Conservation (phyloP, 352 stramenopile species). For the Globisporangium nunn region DNA sequence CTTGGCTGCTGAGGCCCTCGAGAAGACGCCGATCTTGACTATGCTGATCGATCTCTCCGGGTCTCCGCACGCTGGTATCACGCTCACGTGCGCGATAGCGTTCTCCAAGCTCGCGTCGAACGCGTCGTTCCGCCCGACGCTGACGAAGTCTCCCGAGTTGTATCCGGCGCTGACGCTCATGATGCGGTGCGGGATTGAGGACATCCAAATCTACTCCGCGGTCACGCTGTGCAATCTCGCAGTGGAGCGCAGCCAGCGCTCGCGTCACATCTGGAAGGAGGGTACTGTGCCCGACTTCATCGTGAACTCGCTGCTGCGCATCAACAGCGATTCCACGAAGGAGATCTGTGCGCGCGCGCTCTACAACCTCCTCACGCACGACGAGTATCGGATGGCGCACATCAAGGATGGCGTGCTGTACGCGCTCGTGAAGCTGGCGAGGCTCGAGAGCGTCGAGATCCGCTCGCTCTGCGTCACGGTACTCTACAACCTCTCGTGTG, state of each 20-base stretch:
- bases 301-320: slow-evolving; percentile 82
- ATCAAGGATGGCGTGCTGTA: slow-evolving; percentile 86
- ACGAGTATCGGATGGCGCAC: slow-evolving; percentile 69
- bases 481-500: slow-evolving; percentile 82
- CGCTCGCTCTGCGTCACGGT: slow-evolving; percentile 69
- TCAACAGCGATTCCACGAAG: slow-evolving; percentile 87
- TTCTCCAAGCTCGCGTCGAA: slow-evolving; percentile 73
- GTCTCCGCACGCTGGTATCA: slow-evolving; percentile 54
- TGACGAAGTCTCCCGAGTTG: slow-evolving; percentile 64
- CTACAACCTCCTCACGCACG: slow-evolving; percentile 83
- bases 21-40: slow-evolving; percentile 60
- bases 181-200: slow-evolving; percentile 84
- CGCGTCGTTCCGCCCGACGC: slow-evolving; percentile 34
- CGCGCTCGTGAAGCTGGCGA: slow-evolving; percentile 80
- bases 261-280: slow-evolving; percentile 79
- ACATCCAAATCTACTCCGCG: slow-evolving; percentile 88
- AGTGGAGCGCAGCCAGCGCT: slow-evolving; percentile 51
- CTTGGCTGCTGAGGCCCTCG: slow-evolving; percentile 51
- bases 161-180: slow-evolving; percentile 78
- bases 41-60: slow-evolving; percentile 78
- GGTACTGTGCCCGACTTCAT: slow-evolving; percentile 85
- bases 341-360: slow-evolving; percentile 80
- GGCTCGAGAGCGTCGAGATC: slow-evolving; percentile 79
- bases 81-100: slow-evolving; percentile 67
- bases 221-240: slow-evolving; percentile 81